Percentiles rank a stretch among this genome's conserved stretches.
These are phyloP conservation scores for Triangularia setosa DNA, from an alignment of 2,329 filamentous ascomycete species.

Conservation along the genomic window DNA sequence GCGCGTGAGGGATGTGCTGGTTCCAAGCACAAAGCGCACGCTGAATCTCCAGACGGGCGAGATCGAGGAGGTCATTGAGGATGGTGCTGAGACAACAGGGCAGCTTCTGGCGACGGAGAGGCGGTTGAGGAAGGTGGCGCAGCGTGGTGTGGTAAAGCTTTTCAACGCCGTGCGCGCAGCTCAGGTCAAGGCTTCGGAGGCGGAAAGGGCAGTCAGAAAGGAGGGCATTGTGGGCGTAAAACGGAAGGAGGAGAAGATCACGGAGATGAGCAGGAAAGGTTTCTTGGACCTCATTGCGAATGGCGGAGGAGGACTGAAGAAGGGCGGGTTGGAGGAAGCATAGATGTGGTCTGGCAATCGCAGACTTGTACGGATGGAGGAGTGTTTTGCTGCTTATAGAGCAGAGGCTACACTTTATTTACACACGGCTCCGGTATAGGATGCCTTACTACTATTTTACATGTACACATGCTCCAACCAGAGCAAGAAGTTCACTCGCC, in stretches of 20 bases:
- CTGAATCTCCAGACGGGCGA: conserved; percentile 47
- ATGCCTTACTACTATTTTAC: conserved; percentile 12
- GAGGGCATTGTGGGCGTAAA: conserved; percentile 74
- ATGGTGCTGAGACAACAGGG: conserved; percentile 44
- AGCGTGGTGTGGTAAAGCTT: conserved; percentile 89
- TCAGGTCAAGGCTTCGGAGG: conserved; percentile 81
- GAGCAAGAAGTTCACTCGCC: conserved; percentile 1
- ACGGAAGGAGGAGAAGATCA: conserved; percentile 80
- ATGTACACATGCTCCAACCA: conserved; percentile 15
- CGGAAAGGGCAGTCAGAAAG: conserved; percentile 64
- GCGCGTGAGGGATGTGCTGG: conserved; percentile 79
- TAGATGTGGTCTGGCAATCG: background rate
- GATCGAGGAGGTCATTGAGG: conserved; percentile 34
- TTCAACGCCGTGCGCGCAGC: conserved; percentile 94
- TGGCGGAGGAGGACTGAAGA: conserved; percentile 57
- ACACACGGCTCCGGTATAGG: background rate
- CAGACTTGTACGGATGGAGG: background rate
- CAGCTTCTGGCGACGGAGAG: conserved; percentile 69
- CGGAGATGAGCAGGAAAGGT: conserved; percentile 95
- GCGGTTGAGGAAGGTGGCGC: conserved; percentile 78
- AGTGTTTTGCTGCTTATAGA: conserved; percentile 4
- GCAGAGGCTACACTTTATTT: conserved; percentile 16
- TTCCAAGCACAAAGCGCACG: conserved; percentile 43
- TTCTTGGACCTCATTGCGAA: conserved; percentile 86
- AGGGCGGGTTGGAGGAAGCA: conserved; percentile 52